These are phyloP conservation scores for Pyrenophora teres DNA, from an alignment of 2,329 filamentous ascomycete genomes.

Conservation along the genomic window DNA sequence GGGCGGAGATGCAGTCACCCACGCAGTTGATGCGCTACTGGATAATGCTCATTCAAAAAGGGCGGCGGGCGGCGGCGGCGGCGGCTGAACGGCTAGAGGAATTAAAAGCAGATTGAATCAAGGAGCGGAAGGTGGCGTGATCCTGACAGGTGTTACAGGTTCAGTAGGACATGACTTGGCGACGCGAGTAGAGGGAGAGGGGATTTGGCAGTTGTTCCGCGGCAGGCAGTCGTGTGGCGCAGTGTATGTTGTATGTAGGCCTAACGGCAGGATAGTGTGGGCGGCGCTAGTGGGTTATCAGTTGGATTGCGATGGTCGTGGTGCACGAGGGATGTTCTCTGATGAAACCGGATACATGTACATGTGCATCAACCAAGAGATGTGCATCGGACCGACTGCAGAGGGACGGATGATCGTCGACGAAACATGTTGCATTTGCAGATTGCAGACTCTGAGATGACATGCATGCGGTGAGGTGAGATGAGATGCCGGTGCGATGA, in stretches of 20 bases:
- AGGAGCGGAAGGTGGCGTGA: neutral
- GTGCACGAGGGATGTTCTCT: constrained; percentile 6
- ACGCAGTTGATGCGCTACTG: neutral
- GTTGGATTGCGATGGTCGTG: constrained; percentile 1
- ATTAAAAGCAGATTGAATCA: neutral
- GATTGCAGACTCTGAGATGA: neutral
- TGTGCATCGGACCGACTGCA: constrained; percentile 7
- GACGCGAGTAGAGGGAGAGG: constrained; percentile 1
- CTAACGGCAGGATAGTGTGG: neutral
- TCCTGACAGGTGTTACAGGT: neutral
- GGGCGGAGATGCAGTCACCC: neutral
- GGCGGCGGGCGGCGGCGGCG: neutral
- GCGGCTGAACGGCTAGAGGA: neutral
- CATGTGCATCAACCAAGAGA: neutral
- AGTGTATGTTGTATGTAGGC: neutral
- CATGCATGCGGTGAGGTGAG: neutral
- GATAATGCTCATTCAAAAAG: neutral
- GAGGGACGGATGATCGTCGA: constrained; percentile 1
- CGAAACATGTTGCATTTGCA: neutral
- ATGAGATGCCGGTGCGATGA: neutral
- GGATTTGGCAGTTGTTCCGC: neutral
- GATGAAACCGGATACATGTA: neutral
- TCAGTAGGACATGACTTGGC: neutral
- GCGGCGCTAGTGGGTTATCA: constrained; percentile 1
- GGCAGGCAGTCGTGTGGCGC: constrained; percentile 6